Percentiles rank a stretch among this genome's conserved stretches.
Conservation (phyloP, 2,329 filamentous ascomycete species). For the Penicillium paneum region DNA sequence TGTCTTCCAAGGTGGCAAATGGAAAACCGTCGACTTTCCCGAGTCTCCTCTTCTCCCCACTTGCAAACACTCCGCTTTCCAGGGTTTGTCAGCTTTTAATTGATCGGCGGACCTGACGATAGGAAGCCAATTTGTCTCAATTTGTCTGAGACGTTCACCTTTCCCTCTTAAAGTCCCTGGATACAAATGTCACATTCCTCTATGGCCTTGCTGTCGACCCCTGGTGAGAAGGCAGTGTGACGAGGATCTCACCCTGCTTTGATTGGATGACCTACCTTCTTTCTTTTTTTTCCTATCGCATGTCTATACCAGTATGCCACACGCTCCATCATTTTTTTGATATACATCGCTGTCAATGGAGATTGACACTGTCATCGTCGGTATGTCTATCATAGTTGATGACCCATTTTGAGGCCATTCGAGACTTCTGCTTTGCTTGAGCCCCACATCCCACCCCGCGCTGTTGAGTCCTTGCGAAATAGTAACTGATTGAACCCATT, state of each 20-base stretch:
- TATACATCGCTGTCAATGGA: slow-evolving; percentile 34
- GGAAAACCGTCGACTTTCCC: background rate
- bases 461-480: background rate
- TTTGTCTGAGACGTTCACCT: slow-evolving; percentile 4
- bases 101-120: slow-evolving; percentile 14
- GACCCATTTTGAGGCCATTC: background rate
- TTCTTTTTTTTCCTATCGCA: slow-evolving; percentile 15
- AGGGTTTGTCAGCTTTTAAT: slow-evolving; percentile 32
- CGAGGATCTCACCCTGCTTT: slow-evolving; percentile 1
- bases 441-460: background rate
- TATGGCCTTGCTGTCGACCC: slow-evolving; percentile 22
- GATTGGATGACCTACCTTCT: background rate
- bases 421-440: background rate
- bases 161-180: slow-evolving; percentile 8
- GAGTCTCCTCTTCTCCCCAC: slow-evolving; percentile 11
- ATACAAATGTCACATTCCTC: slow-evolving; percentile 7
- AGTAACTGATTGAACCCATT: background rate
- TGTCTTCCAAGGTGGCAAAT: background rate
- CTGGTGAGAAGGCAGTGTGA: slow-evolving; percentile 10
- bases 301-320: slow-evolving; percentile 33
- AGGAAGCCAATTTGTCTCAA: slow-evolving; percentile 1
- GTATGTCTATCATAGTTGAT: slow-evolving; percentile 30
- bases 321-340: slow-evolving; percentile 25
- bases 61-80: background rate
- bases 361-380: slow-evolving; percentile 45